Evolutionary conservation across 1,139 yeast genomes (phyloP).

Genomic region (Lodderomyces oxycetoniae): DNA sequence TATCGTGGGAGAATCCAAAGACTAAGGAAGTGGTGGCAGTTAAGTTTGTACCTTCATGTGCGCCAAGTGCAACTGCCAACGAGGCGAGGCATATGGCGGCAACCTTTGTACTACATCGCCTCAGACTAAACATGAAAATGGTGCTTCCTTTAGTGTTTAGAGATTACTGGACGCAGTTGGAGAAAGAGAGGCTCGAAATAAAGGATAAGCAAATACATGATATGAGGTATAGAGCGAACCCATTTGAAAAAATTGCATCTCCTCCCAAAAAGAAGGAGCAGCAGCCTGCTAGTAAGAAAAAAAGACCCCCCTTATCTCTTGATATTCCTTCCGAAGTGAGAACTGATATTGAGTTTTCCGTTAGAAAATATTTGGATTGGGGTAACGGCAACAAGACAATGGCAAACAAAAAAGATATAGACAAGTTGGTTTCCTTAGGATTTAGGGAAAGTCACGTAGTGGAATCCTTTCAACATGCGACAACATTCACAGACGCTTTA

Average conservation of each 20-base stretch:
- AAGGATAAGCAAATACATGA: constrained; percentile 47
- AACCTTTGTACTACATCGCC: constrained; percentile 75
- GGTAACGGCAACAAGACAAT: constrained; percentile 18
- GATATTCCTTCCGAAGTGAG: constrained; percentile 49
- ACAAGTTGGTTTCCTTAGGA: constrained; percentile 46
- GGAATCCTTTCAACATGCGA: constrained; percentile 66
- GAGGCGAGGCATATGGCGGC: constrained; percentile 93
- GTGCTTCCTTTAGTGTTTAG: constrained; percentile 81
- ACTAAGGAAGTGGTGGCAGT: constrained; percentile 62
- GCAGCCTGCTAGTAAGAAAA: constrained; percentile 34
- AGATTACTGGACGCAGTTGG: constrained; percentile 71
- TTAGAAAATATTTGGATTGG: constrained; percentile 56
- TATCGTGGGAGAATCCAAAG: constrained; percentile 77
- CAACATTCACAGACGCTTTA: constrained; percentile 49
- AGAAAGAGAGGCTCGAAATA: constrained; percentile 48
- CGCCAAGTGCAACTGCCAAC: constrained; percentile 72
- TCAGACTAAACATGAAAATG: constrained; percentile 82
- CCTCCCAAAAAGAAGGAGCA: constrained; percentile 38
- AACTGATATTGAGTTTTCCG: constrained; percentile 49
- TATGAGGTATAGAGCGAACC: constrained; percentile 58
- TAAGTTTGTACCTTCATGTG: constrained; percentile 59
- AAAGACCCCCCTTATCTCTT: constrained; percentile 41
- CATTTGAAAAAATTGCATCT: constrained; percentile 52
- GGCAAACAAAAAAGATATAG: background rate
- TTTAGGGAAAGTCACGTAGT: constrained; percentile 64